Evolutionary conservation across 345 rosid genomes (phyloP), one percentile per base, ranked within the genome.

Genomic region (Streptanthus diversifolius): DNA sequence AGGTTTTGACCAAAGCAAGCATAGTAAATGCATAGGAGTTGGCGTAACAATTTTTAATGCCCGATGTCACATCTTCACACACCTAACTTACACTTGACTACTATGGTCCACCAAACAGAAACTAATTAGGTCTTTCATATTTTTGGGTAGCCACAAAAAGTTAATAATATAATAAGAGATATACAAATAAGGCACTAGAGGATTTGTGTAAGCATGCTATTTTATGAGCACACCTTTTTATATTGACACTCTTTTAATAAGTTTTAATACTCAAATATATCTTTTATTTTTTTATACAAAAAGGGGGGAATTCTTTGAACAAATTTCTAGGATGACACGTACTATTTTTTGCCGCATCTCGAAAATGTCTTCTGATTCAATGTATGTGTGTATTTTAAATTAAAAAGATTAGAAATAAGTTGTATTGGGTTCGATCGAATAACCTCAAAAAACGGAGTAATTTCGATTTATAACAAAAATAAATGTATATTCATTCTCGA

Each of bases 21-120:
- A 37, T 48, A 15, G 70, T 54, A 36, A 35, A 56, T 65, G 58
- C 48, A 36, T 36, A 25, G 25, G 66, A 57, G 60, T 66, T 57
- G 27, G 65, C 14, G 30, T 57, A 14, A 32, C 24, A 4, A 3
- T 66, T 30, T 27, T 57, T 35, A 66, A 47, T 66, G 52, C 40
- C 2, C 0, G 24, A 41, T 63, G 63, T 53, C 47, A 73, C 71
- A 55, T 73, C 33, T 73, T 73, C 78, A 74, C 67, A 57, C 8
- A 74, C 62, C 68, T 49, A 44, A 74, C 55, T 49, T 2, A 52
- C 19, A 62, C 54, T 52, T 17, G 10, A 71, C 24, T 39, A 21
- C 36, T 63, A 7, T 12, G 27, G 40, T 53, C 63, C 22, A 73
- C 71, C 77, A 64, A 73, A 55, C 37, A 49, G 19, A 27, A 58